Percentiles rank a stretch among this genome's conserved stretches.
These are phyloP conservation scores for Suillus hirtellus DNA, from an alignment of 768 basidiomycete species.

Conservation along the genomic window DNA sequence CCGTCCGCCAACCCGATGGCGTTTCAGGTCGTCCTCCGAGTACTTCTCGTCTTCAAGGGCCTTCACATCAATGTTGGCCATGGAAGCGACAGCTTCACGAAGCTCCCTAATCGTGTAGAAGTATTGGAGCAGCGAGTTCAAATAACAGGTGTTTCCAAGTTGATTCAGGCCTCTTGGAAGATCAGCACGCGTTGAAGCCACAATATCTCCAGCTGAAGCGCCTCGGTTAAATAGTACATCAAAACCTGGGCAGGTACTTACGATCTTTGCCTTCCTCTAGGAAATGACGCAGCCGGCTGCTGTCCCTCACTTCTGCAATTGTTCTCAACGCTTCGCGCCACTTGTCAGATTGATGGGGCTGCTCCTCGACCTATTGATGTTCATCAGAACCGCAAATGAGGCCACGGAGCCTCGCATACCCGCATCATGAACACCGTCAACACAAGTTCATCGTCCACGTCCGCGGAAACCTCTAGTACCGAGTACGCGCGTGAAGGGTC, in stretches of 20 bases:
- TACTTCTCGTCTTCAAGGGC: slow-evolving; percentile 66
- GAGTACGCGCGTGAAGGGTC: slow-evolving; percentile 70
- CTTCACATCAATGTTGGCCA: slow-evolving; percentile 56
- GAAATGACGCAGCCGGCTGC: slow-evolving; percentile 67
- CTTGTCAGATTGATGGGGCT: slow-evolving; percentile 62
- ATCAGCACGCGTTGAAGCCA: slow-evolving; percentile 54
- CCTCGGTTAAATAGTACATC: slow-evolving; percentile 10
- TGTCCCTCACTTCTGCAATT: slow-evolving; percentile 76
- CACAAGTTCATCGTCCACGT: slow-evolving; percentile 78
- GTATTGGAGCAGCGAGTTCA: slow-evolving; percentile 84
- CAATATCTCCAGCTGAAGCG: slow-evolving; percentile 63
- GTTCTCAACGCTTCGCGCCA: slow-evolving; percentile 73
- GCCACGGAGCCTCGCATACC: slow-evolving; percentile 40
- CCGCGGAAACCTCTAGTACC: slow-evolving; percentile 65
- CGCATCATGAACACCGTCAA: slow-evolving; percentile 71
- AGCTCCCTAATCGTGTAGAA: slow-evolving; percentile 96
- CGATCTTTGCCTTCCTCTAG: slow-evolving; percentile 70
- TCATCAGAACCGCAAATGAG: slow-evolving; percentile 14
- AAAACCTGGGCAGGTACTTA: slow-evolving; percentile 42
- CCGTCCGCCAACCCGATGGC: slow-evolving; percentile 86
- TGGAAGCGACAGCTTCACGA: slow-evolving; percentile 67
- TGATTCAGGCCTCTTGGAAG: slow-evolving; percentile 87
- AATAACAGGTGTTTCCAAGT: slow-evolving; percentile 85
- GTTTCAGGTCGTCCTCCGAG: slow-evolving; percentile 78
- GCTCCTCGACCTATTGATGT: slow-evolving; percentile 62